Percentiles rank a stretch among this genome's conserved stretches.
These are phyloP conservation scores for Calonectria montana DNA, from an alignment of 2,329 filamentous ascomycete genomes.

Conservation along the genomic window DNA sequence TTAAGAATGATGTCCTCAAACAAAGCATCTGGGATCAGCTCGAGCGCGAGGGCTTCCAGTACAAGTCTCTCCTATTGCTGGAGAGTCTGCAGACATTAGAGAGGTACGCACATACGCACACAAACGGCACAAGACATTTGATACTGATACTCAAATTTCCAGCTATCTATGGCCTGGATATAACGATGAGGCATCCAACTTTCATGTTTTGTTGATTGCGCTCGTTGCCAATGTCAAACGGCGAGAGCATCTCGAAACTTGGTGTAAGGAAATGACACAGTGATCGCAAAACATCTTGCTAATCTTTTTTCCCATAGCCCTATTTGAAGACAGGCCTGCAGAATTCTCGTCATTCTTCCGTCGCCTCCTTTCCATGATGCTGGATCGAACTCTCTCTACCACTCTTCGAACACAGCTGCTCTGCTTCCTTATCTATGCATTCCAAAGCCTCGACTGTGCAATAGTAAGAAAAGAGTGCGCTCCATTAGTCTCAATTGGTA, in stretches of 20 bases:
- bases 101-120: constrained; percentile 59
- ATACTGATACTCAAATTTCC: constrained; percentile 35
- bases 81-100: constrained; percentile 94
- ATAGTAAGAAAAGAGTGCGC: constrained; percentile 97
- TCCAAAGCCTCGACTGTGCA: constrained; percentile 90
- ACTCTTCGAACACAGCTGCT: constrained; percentile 84
- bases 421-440: constrained; percentile 89
- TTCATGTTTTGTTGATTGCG: constrained; percentile 88
- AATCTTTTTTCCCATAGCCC: constrained; percentile 57
- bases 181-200: constrained; percentile 87
- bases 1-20: constrained; percentile 88
- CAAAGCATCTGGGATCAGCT: constrained; percentile 89
- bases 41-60: constrained; percentile 82
- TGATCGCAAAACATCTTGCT: constrained; percentile 6
- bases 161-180: constrained; percentile 97
- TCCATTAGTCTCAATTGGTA: constrained; percentile 91
- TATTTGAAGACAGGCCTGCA: constrained; percentile 80
- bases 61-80: constrained; percentile 81
- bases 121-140: constrained; percentile 20
- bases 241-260: constrained; percentile 86
- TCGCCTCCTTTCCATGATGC: constrained; percentile 86
- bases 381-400: constrained; percentile 75
- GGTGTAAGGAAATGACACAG: constrained; percentile 67
- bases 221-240: constrained; percentile 89
- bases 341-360: constrained; percentile 93